Evolutionary conservation across 805 yeast genomes (phyloP), one percentile per base, ranked within the genome.

Genomic region (Ogataea polymorpha): DNA sequence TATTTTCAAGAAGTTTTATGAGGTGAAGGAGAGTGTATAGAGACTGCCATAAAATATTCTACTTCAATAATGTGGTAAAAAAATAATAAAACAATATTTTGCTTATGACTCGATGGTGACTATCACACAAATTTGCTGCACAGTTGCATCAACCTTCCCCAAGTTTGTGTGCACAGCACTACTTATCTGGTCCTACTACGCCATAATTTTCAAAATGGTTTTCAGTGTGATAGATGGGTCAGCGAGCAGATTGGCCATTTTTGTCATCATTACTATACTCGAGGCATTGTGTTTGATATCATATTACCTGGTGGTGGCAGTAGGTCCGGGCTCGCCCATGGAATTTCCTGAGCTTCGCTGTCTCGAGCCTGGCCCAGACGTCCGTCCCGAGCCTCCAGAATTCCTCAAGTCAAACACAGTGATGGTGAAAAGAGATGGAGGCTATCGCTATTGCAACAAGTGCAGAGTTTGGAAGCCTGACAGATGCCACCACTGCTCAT

Each of bases 1-100:
- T 46, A 76, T 90, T 16, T 82, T 88, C 61, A 73, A 73, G 49
- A 83, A 84, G 61, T 89, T 89, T 59, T 86, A 84, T 54, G 84
- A 82, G 43, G 53, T 47, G 18, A 46, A 47, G 26, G 44, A 37
- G 9, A 31, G 13, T 23, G 17, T 18, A 20, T 18, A 35, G 37
- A 35, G 37, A 33, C 23, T 20, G 2, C 21, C 8, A 16, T 23
- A 24, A 33, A 15, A 15, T 33, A 13, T n/a, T 33, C 15, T 23
- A 14, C n/a, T n/a, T 13, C 12, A 28, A 11, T 30, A 32, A 23
- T 16, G 24, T 23, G 26, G 27, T 18, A 18, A 17, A 23, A 35
- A 28, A 4, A 27, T 28, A 30, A 30, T 16, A 35, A 24, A 35
- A 23, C 15, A 13, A 31, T 35, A 41, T 14, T 21, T 14, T 7